Conservation (phyloP, 805 yeast species). For the Osmozyma mogii region DNA sequence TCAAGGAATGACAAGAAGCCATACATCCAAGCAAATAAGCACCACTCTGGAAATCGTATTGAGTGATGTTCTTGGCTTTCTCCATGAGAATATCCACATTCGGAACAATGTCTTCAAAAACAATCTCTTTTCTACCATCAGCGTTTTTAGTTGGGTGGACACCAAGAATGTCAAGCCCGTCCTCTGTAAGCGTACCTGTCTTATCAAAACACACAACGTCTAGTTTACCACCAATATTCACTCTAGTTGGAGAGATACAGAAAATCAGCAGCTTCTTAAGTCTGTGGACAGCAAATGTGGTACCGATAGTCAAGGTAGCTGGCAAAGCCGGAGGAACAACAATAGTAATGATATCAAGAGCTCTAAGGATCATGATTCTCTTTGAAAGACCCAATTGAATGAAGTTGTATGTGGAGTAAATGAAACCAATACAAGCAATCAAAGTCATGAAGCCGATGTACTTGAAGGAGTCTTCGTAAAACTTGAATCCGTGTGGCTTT, state of each 20-base stretch:
- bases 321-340: conserved; percentile 99
- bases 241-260: conserved; percentile 91
- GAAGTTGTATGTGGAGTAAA: conserved; percentile 76
- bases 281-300: conserved; percentile 81
- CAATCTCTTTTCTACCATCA: conserved; percentile 30
- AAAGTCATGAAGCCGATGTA: conserved; percentile 91
- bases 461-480: conserved; percentile 89
- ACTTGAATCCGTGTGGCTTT: conserved; percentile 86
- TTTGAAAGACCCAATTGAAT: conserved; percentile 65
- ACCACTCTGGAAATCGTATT: conserved; percentile 23
- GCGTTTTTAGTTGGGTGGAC: conserved; percentile 37
- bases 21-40: conserved; percentile 34
- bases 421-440: conserved; percentile 79
- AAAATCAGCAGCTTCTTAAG: conserved; percentile 58
- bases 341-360: conserved; percentile 88
- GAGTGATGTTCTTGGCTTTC: conserved; percentile 2
- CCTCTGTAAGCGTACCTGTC: conserved; percentile 96
- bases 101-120: conserved; percentile 23
- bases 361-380: conserved; percentile 71
- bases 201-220: conserved; percentile 92
- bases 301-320: conserved; percentile 94
- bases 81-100: conserved; percentile 5
- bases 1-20: conserved; percentile 83
- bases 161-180: conserved; percentile 82
- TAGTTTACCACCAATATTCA: conserved; percentile 91